phyloP scores from a whole-genome alignment of 2,329 filamentous ascomycete genomes.

The Epichloe gansuensis region DNA sequence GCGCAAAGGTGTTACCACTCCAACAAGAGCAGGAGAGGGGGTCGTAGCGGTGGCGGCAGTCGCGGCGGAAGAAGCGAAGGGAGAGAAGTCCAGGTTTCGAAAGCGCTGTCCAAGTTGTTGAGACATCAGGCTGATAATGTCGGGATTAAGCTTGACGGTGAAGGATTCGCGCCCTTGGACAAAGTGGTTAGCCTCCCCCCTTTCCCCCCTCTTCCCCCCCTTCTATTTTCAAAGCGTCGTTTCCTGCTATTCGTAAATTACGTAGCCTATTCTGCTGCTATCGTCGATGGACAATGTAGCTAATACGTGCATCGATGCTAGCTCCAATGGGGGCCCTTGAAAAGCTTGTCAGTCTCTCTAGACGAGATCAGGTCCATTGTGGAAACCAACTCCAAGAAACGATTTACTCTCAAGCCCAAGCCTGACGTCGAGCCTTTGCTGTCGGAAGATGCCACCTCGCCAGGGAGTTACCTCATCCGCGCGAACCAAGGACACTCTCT shows the following conservation, averaged over 20 bases:
- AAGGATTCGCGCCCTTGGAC: constrained; percentile 46
- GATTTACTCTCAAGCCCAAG: constrained; percentile 62
- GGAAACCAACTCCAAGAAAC: constrained; percentile 71
- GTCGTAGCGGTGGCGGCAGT: constrained; percentile 13
- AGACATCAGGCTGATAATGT: constrained; percentile 44
- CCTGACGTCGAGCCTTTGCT: constrained; percentile 11
- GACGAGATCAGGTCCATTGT: constrained; percentile 61
- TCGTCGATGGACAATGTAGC: background rate
- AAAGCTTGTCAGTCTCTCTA: constrained; percentile 59
- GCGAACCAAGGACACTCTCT: constrained; percentile 94
- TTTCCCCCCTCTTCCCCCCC: background rate
- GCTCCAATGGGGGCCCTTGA: constrained; percentile 46
- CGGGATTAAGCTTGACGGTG: constrained; percentile 42
- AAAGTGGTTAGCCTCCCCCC: constrained; percentile 27
- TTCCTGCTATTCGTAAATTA: too few relatives aligned
- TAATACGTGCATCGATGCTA: constrained; percentile 12
- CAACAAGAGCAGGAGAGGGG: constrained; percentile 7
- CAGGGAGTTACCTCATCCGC: constrained; percentile 70
- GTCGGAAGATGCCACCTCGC: constrained; percentile 26
- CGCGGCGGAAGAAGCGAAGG: constrained; percentile 18
- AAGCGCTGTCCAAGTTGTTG: constrained; percentile 39
- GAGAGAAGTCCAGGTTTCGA: constrained; percentile 38
- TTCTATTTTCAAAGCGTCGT: background rate
- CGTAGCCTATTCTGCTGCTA: too few relatives aligned
- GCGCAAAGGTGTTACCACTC: constrained; percentile 5